Conservation (phyloP, 2,329 filamentous ascomycete genomes). For the Curvularia eragrostidis region DNA sequence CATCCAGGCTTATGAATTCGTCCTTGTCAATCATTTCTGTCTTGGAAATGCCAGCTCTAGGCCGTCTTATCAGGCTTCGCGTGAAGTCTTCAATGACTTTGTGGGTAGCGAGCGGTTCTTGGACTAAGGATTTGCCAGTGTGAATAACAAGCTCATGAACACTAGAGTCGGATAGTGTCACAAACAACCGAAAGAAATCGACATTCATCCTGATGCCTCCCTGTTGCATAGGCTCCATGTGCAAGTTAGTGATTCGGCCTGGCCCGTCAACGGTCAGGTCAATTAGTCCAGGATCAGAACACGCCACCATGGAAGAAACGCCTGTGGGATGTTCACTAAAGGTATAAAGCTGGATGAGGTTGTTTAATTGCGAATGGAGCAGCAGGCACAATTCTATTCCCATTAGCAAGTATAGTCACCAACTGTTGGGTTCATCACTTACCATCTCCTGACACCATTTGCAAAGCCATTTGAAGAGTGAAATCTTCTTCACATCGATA, state of each 20-base stretch:
- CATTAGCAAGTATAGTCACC: constrained; percentile 15
- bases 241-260: constrained; percentile 22
- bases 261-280: constrained; percentile 21
- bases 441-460: constrained; percentile 43
- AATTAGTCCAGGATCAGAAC: constrained; percentile 38
- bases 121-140: constrained; percentile 5
- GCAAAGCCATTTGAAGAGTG: constrained; percentile 52
- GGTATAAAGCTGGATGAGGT: constrained; percentile 39
- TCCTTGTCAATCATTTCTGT: constrained; percentile 20
- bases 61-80: constrained; percentile 23
- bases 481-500: constrained; percentile 62
- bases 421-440: not conserved
- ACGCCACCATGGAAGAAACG: constrained; percentile 18
- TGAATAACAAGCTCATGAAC: constrained; percentile 35
- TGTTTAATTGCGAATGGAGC: constrained; percentile 43
- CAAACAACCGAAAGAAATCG: constrained; percentile 38
- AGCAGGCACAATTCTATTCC: constrained; percentile 38
- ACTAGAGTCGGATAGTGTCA: constrained; percentile 33
- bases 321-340: constrained; percentile 26
- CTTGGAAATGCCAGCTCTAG: constrained; percentile 5
- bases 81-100: constrained; percentile 25
- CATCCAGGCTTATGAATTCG: constrained; percentile 41
- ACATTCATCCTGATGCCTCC: constrained; percentile 27
- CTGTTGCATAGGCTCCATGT: constrained; percentile 31
- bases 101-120: not conserved